phyloP scores from a whole-genome alignment of 345 rosid genomes.

The Syzygium aromaticum region DNA sequence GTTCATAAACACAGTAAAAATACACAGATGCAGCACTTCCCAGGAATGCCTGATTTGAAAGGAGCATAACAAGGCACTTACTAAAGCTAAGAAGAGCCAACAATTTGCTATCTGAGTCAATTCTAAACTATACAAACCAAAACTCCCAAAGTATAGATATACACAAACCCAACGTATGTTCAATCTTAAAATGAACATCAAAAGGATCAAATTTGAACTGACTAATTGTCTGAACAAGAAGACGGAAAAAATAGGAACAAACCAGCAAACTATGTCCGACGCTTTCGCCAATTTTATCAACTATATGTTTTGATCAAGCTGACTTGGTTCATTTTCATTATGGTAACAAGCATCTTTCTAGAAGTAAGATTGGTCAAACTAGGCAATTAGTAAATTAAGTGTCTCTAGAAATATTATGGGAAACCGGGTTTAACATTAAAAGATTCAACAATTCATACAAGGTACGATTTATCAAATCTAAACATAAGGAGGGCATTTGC shows the following conservation, averaged over 20 bases:
- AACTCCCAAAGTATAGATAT: background rate
- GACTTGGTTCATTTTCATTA: background rate
- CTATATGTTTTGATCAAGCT: background rate
- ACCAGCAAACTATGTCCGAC: background rate
- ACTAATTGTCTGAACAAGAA: background rate
- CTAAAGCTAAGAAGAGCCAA: background rate
- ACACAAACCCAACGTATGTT: background rate
- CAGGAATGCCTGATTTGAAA: background rate
- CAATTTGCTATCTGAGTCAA: background rate
- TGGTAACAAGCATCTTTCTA: background rate
- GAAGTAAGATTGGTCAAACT: background rate
- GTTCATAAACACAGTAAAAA: background rate
- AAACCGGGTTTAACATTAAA: background rate
- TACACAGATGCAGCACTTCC: background rate
- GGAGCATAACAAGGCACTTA: background rate
- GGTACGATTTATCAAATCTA: background rate
- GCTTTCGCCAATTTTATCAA: background rate
- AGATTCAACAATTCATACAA: background rate
- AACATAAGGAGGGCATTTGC: background rate
- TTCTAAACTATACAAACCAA: background rate
- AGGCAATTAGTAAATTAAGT: background rate
- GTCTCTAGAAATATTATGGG: background rate
- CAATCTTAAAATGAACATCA: background rate
- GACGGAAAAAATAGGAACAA: background rate
- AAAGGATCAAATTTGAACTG: background rate